Conservation (phyloP, 1,139 yeast genomes). For the Blastobotrys raffinosifermentans region DNA sequence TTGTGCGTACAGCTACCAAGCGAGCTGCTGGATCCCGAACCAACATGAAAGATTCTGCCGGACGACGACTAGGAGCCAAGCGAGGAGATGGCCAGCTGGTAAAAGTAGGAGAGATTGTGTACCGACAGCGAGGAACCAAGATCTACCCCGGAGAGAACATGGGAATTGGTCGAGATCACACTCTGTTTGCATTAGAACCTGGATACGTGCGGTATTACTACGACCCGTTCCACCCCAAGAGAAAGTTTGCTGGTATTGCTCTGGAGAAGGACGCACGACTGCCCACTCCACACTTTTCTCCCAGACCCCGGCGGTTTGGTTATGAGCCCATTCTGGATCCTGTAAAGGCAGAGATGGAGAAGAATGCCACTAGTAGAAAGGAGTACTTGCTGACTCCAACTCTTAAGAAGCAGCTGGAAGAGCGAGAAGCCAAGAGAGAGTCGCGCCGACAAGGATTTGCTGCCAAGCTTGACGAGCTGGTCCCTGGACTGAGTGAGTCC, state of each 20-base stretch:
- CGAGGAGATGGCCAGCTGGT: slow-evolving; percentile 66
- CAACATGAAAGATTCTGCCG: slow-evolving; percentile 90
- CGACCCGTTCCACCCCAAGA: slow-evolving; percentile 95
- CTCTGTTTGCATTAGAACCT: slow-evolving; percentile 85
- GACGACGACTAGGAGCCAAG: slow-evolving; percentile 91
- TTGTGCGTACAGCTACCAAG: slow-evolving; percentile 85
- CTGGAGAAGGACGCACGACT: slow-evolving; percentile 55
- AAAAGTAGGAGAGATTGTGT: slow-evolving; percentile 78
- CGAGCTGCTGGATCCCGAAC: slow-evolving; percentile 92
- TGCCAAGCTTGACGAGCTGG: slow-evolving; percentile 19
- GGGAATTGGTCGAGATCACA: slow-evolving; percentile 90
- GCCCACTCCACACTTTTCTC: slow-evolving; percentile 87
- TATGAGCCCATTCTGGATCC: slow-evolving; percentile 49
- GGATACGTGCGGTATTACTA: slow-evolving; percentile 87
- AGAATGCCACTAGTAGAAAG: slow-evolving; percentile 52
- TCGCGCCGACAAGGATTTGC: slow-evolving; percentile 27
- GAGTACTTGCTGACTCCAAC: slow-evolving; percentile 53
- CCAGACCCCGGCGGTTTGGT: slow-evolving; percentile 82
- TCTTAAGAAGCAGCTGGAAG: slow-evolving; percentile 36
- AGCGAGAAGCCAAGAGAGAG: slow-evolving; percentile 39
- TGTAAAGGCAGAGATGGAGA: slow-evolving; percentile 51
- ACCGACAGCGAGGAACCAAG: slow-evolving; percentile 96
- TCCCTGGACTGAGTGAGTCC: slow-evolving; percentile 20
- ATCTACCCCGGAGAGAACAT: slow-evolving; percentile 90
- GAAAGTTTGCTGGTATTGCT: slow-evolving; percentile 88